Base-by-base conservation (phyloP, 176 grass and related monocot species). In the Puya raimondii region DNA sequence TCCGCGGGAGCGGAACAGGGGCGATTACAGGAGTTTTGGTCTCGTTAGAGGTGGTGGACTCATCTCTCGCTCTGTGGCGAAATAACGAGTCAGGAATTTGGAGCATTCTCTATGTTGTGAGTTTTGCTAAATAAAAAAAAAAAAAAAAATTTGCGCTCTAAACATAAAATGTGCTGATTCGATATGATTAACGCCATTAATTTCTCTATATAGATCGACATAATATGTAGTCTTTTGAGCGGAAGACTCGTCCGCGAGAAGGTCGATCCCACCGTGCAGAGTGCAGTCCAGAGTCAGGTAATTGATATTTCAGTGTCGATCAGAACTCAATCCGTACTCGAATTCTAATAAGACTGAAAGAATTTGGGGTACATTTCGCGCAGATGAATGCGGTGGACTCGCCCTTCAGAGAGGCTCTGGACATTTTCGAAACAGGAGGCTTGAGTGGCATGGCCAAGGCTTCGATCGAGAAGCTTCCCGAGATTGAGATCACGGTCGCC, bases 1-100 rank as follows among this genome's bases (percentile, higher is more conserved):
- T 96, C 78, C 84, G 91, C 20, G 87, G 91, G 76, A 96, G 80
- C 12, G 91, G 91, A 11, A 90, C 89, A 70, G 91, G 91, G 10
- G 91, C 91, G 25, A 86, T 94, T 67, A 86, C 91, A 13, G 91
- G 91, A 7, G 91, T 86, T 9, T 84, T 94, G n/a, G 86, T 94
- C 67, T 88, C 91, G 66, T 89, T 94, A 80, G 91, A 94, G 87
- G 91, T 94, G 67, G 91, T 94, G 20, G 91, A 94, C 63, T 83
- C 82, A 47, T 89, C 86, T 50, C 81, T 94, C 66, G 68, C 86
- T 14, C 81, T 94, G 9, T 94, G 91, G 91, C 91, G 82, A 16
- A 23, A 78, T 13, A 80, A 85, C 23, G 77, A 78, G 9, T 89
- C 86, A 11, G 91, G 91, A 70, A 89, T 89, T 85, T 86, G 83